Percentiles rank a stretch among this genome's conserved stretches.
These are phyloP conservation scores for Glebionis coronaria DNA, from an alignment of 129 eudicot species.

Conservation along the genomic window DNA sequence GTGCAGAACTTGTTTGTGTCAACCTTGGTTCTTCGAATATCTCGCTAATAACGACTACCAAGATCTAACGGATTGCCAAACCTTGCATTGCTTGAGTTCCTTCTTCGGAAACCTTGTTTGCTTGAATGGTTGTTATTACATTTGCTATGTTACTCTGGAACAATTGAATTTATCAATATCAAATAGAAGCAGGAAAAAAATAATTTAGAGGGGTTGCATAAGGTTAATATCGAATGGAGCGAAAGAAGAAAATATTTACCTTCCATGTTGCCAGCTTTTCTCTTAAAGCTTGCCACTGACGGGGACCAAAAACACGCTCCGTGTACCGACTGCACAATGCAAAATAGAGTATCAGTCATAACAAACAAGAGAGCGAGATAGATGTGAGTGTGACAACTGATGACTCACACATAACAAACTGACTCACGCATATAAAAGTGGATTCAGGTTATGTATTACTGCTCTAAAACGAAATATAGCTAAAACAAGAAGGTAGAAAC, in stretches of 20 bases:
- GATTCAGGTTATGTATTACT: background rate
- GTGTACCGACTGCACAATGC: conserved; percentile 51
- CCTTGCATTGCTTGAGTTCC: conserved; percentile 56
- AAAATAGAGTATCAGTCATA: background rate
- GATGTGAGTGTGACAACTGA: background rate
- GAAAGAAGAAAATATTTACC: conserved; percentile 36
- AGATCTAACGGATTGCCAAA: conserved; percentile 43
- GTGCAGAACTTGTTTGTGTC: conserved; percentile 12
- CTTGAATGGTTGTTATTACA: conserved; percentile 72
- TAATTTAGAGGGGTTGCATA: background rate
- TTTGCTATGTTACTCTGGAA: conserved; percentile 69
- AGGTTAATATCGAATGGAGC: background rate
- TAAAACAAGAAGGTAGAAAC: background rate
- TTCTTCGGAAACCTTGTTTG: conserved; percentile 71
- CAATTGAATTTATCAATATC: background rate
- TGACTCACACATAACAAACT: background rate
- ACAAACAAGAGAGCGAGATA: background rate
- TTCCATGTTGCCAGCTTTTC: conserved; percentile 86
- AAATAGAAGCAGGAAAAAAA: background rate
- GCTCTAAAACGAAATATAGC: background rate
- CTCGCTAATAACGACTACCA: conserved; percentile 12
- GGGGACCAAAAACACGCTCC: conserved; percentile 75
- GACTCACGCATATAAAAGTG: background rate
- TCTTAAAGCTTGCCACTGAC: conserved; percentile 67
- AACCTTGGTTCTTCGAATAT: conserved; percentile 8